These are phyloP conservation scores for Chlamydomonas reinhardtii DNA, from an alignment of 163 green algal genomes.

Conservation along the genomic window DNA sequence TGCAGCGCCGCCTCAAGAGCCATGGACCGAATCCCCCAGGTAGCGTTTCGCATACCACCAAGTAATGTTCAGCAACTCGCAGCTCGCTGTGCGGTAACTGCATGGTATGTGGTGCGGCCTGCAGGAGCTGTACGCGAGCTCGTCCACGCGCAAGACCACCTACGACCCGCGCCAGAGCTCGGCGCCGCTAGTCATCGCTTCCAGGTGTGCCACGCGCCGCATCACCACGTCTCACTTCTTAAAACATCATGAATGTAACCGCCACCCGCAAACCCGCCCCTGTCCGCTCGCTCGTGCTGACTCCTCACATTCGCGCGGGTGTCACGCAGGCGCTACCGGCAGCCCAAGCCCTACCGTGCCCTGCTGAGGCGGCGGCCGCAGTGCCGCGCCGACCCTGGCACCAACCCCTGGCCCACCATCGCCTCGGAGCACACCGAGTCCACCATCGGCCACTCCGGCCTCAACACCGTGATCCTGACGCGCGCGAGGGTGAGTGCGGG, in stretches of 20 bases:
- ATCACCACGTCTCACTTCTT: no score
- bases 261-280: no score
- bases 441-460: background rate
- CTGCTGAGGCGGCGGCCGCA: background rate
- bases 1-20: background rate
- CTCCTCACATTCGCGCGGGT: no score
- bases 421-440: conserved; percentile 24
- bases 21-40: no score
- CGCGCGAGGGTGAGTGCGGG: background rate
- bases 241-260: no score
- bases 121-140: conserved; percentile 18
- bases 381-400: background rate
- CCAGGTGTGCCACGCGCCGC: background rate
- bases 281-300: no score
- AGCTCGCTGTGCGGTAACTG: no score
- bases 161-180: conserved; percentile 24
- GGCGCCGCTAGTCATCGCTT: conserved; percentile 2
- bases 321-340: background rate
- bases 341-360: conserved; percentile 24
- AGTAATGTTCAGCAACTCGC: no score
- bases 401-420: conserved; percentile 16
- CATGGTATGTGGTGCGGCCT: no score
- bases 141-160: conserved; percentile 4
- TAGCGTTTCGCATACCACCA: no score
- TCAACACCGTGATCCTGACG: background rate